Conservation (phyloP, 2,329 filamentous ascomycete genomes). For the Aspergillus niger region DNA sequence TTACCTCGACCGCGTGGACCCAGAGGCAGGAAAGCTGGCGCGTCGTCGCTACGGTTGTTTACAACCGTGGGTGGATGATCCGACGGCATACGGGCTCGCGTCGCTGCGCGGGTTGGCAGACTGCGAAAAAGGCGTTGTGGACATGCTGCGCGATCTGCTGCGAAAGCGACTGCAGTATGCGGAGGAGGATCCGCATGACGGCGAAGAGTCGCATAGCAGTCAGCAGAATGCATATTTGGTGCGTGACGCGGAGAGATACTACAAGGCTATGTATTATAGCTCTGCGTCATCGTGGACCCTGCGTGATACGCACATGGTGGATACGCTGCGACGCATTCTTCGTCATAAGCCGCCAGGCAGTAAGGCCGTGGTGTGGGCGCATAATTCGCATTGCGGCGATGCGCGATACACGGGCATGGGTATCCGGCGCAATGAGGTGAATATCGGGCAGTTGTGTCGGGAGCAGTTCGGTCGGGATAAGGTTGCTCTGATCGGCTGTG, state of each 20-base stretch:
- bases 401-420: slow-evolving; percentile 56
- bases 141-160: slow-evolving; percentile 50
- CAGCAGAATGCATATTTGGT: slow-evolving; percentile 57
- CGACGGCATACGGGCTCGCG: slow-evolving; percentile 52
- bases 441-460: slow-evolving; percentile 57
- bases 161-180: slow-evolving; percentile 47
- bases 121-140: slow-evolving; percentile 51
- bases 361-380: slow-evolving; percentile 58
- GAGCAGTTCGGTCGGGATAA: slow-evolving; percentile 45
- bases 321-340: slow-evolving; percentile 49
- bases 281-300: slow-evolving; percentile 54
- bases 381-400: slow-evolving; percentile 58
- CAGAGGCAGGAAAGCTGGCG: slow-evolving; percentile 47
- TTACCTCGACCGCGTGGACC: slow-evolving; percentile 52
- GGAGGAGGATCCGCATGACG: slow-evolving; percentile 33
- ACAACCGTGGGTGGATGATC: slow-evolving; percentile 53
- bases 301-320: slow-evolving; percentile 56
- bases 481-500: slow-evolving; percentile 50
- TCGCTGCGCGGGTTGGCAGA: slow-evolving; percentile 44
- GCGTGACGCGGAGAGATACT: slow-evolving; percentile 54
- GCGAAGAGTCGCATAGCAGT: slow-evolving; percentile 52
- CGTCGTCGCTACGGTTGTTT: slow-evolving; percentile 50
- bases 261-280: slow-evolving; percentile 56
- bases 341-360: slow-evolving; percentile 40
- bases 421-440: slow-evolving; percentile 47